Evolutionary conservation across 1,284 basidiomycete genomes (phyloP), one percentile per base, ranked within the genome.

Genomic region (Xerocomus nothofagi): DNA sequence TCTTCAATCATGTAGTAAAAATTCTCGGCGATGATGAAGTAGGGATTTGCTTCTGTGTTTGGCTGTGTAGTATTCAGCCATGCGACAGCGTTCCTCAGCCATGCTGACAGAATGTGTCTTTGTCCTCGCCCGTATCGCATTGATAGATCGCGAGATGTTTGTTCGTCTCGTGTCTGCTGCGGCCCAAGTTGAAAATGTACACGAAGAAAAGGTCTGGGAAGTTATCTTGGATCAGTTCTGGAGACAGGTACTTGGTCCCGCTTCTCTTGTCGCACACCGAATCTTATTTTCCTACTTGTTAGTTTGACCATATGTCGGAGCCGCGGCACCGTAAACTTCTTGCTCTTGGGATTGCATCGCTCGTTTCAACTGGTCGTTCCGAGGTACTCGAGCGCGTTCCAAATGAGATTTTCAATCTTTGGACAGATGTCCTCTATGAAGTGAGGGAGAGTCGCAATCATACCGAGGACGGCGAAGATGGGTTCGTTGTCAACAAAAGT

Each of bases 371-470:
- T 0, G 84, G 80, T 30, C 76, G 78, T 21, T 75, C 75, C 4
- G 84, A 88, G 56, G 82, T 90, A n/a, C 76, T 92, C 17, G 73
- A 80, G 38, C 77, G 87, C 30, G 71, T 92, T 20, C 76, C 80
- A 12, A 78, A 76, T 6, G 90, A 92, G 59, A 81, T 90, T 55
- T 91, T 91, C 70, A 93, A 93, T 63, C 73, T 95, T 36, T 95
- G 92, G 89, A 73, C 92, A 40, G 93, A 95, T 60, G 91, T 94
- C 5, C 86, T 95, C 37, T 88, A 86, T 11, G 93, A 95, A 66
- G 75, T 93, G 47, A 88, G 84, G 61, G 90, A 93, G 66, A 82
- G 82, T 1, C 71, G 47, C 39, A 66, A 78, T 48, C 63, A 66
- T 52, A 67, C 66, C 20, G 68, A 73, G 6, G 70, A 73, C 33